Evolutionary conservation across 2,329 filamentous ascomycete genomes (phyloP).

Genomic region (Colletotrichum theobromicola): DNA sequence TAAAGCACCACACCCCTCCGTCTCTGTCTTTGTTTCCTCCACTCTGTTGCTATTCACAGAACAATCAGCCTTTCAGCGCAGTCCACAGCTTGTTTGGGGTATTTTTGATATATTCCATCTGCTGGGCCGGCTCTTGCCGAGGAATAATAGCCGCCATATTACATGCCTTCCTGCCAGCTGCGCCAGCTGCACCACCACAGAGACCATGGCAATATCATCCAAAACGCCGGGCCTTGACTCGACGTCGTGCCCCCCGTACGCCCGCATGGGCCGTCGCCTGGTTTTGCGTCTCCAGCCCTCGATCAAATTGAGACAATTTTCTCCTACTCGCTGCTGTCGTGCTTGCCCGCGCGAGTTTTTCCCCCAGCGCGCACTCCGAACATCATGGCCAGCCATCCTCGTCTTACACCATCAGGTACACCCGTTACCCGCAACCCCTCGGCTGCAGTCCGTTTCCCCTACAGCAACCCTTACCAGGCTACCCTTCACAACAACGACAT

Average conservation of each 20-base stretch:
- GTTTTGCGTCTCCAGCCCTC: not conserved
- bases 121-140: not conserved
- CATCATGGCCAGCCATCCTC: constrained; percentile 1
- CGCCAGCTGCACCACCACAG: not conserved
- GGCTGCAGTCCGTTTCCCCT: not conserved
- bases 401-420: constrained; percentile 6
- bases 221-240: constrained; percentile 17
- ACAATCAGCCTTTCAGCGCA: not conserved
- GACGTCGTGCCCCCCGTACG: not conserved
- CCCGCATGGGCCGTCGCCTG: not conserved
- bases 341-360: not conserved
- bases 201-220: not conserved
- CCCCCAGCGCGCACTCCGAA: constrained; percentile 9
- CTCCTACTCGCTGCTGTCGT: not conserved
- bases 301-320: constrained; percentile 17
- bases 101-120: not conserved
- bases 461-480: not conserved
- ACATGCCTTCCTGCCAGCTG: not conserved
- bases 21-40: not conserved
- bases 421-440: not conserved
- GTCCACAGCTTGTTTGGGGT: not conserved
- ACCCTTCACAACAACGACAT: not conserved
- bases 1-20: not conserved
- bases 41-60: constrained; percentile 3
- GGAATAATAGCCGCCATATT: not conserved